Conservation (phyloP, 2,329 filamentous ascomycete species). For the Penicillium sp. region DNA sequence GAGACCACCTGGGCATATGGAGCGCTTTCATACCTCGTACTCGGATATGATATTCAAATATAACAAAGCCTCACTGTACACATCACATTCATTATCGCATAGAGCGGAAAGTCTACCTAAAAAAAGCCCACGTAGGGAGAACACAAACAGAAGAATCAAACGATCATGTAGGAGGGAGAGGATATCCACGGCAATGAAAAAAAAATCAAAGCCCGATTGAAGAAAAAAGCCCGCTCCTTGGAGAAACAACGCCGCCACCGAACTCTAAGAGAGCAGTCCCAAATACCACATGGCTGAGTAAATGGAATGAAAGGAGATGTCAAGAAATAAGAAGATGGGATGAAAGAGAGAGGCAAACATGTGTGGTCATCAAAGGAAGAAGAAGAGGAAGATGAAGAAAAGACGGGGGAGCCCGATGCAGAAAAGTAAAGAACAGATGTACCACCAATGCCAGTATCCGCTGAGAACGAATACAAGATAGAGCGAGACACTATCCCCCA, state of each 20-base stretch:
- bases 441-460: conserved; percentile 3
- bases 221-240: conserved; percentile 1
- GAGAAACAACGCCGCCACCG: conserved; percentile 19
- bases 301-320: conserved; percentile 1
- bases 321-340: conserved; percentile 2
- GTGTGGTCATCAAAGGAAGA: conserved; percentile 18
- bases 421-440: conserved; percentile 5
- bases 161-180: not conserved
- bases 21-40: not conserved
- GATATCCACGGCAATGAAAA: not conserved
- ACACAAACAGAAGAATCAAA: not conserved
- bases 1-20: no score
- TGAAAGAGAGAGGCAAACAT: conserved; percentile 7
- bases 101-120: conserved; percentile 3
- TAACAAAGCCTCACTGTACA: conserved; percentile 12
- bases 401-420: conserved; percentile 12
- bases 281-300: conserved; percentile 11
- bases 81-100: conserved; percentile 16
- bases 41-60: not conserved
- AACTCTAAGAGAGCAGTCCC: conserved; percentile 18
- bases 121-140: not conserved
- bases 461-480: conserved; percentile 3
- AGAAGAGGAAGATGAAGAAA: not conserved
- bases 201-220: not conserved
- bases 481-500: conserved; percentile 3